A percentile compares a stretch with the other conserved stretches of the same genome.
These are phyloP conservation scores for Cutaneotrichosporon sp. DNA, from an alignment of 1,284 basidiomycete genomes.

Conservation along the genomic window DNA sequence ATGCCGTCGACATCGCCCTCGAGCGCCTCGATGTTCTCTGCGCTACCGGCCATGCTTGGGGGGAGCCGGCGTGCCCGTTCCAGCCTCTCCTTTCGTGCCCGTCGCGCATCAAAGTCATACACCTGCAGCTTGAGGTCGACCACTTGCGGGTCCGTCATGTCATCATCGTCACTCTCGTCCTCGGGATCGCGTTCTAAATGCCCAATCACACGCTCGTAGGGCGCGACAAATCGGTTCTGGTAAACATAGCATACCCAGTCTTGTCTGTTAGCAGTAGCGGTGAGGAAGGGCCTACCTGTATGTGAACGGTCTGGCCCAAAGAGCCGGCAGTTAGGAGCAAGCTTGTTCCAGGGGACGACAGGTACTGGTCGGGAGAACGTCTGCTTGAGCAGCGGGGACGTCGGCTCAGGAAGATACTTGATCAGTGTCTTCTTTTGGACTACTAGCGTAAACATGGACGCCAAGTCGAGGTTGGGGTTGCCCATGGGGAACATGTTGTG, in stretches of 20 bases:
- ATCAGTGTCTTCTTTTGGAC: conserved; percentile 35
- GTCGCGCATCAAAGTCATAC: conserved; percentile 45
- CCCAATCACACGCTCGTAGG: neutral
- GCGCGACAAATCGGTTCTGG: conserved; percentile 39
- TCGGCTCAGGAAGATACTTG: conserved; percentile 37
- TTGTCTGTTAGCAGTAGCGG: neutral
- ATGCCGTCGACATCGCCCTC: conserved; percentile 13
- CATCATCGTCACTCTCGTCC: neutral
- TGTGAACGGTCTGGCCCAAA: conserved; percentile 29
- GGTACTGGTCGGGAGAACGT: conserved; percentile 28
- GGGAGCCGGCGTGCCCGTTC: conserved; percentile 10
- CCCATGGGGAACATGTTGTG: conserved; percentile 23
- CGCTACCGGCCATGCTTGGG: neutral
- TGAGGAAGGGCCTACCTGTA: conserved; percentile 18
- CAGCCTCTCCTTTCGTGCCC: conserved; percentile 30
- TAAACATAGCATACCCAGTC: conserved; percentile 49
- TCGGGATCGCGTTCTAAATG: neutral
- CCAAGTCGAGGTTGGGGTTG: conserved; percentile 24
- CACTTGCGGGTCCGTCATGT: conserved; percentile 8
- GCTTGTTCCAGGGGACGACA: conserved; percentile 28
- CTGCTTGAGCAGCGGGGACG: conserved; percentile 27
- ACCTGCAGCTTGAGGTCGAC: conserved; percentile 18
- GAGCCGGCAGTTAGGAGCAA: conserved; percentile 40
- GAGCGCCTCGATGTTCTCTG: neutral
- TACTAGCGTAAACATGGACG: conserved; percentile 23